Base-by-base conservation (phyloP, 805 yeast genomes). In the Starmerella roubikii region DNA sequence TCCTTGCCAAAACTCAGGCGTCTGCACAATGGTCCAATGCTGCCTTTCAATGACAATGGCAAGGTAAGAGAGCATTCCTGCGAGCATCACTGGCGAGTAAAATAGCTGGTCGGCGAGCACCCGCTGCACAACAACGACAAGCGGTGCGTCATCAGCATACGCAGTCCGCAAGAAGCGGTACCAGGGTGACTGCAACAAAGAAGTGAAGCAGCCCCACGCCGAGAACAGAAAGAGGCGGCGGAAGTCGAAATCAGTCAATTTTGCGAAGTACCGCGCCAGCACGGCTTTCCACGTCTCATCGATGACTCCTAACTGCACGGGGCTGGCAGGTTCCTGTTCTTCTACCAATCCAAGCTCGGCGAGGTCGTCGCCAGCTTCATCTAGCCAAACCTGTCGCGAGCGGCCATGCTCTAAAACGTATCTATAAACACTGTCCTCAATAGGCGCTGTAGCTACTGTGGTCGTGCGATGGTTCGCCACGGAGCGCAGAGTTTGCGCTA, bases 111-210 rank as follows among this genome's bases (percentile, higher is more conserved):
- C 98, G 0, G 93, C 78, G 39, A 88, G 61, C 0, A 84, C 96
- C 40, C 95, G 71, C 47, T 86, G 78, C 25, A 88, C 65, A 6
- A 82, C 93, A 39, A 85, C 82, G 17, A 64, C 44, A 2, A 86
- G 78, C 43, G 82, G 68, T n/a, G 81, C 73, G 15, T 81, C 85
- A 41, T 76, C 78, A 4, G 78, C 74, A 57, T 80, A 88, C 46
- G 82, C 73, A 34, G 66, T 63, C 53, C 88, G 86, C 43, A 88
- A 66, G 42, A 86, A 72, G 51, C 72, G 69, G 54, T 88, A 86
- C 98, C 98, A 88, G 35, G 76, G 77, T 37, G 80, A 79, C 59
- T 85, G 96, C 34, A 75, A 71, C 53, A 82, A 78, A 0, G 95
- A 78, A 62, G 84, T 71, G 7, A 78, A 53, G 40, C 81, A 72